Conservation (phyloP, 2,329 filamentous ascomycete species). For the Biscogniauxia mediterranea region DNA sequence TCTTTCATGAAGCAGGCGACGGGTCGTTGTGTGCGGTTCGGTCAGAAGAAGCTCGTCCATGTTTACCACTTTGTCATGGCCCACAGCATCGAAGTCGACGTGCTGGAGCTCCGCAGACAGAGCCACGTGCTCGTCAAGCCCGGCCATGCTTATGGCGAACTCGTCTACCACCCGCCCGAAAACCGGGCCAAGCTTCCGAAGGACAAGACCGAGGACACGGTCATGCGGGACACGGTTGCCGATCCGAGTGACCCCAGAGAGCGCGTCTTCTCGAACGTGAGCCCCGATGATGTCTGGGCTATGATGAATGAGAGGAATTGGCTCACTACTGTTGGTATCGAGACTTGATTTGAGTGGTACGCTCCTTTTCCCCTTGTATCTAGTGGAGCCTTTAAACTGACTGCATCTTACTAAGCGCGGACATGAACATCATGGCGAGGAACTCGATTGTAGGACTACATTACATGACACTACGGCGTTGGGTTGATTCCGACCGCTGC, state of each 20-base stretch:
- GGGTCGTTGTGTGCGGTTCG: slow-evolving; percentile 39
- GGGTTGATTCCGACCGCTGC: background rate
- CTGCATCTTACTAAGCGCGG: slow-evolving; percentile 1
- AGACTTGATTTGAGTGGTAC: background rate
- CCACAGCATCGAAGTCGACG: slow-evolving; percentile 41
- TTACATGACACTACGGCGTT: background rate
- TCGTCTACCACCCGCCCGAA: slow-evolving; percentile 2
- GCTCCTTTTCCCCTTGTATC: background rate
- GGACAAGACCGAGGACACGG: background rate
- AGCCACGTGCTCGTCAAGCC: slow-evolving; percentile 5
- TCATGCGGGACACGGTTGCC: background rate
- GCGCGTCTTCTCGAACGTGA: slow-evolving; percentile 20
- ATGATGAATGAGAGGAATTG: slow-evolving; percentile 29
- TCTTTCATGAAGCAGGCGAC: slow-evolving; percentile 39
- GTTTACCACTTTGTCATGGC: slow-evolving; percentile 41
- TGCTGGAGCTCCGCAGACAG: slow-evolving; percentile 32
- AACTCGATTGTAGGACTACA: background rate
- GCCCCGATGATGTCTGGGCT: slow-evolving; percentile 24
- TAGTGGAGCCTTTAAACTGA: background rate
- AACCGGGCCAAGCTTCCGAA: background rate
- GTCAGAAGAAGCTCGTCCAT: slow-evolving; percentile 37
- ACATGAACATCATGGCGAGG: background rate
- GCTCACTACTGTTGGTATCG: slow-evolving; percentile 19
- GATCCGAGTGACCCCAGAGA: background rate
- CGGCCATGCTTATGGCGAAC: slow-evolving; percentile 6